A percentile compares a stretch with the other conserved stretches of the same genome.
These are phyloP conservation scores for Letharia columbiana DNA, from an alignment of 495 filamentous ascomycete species.

Conservation along the genomic window DNA sequence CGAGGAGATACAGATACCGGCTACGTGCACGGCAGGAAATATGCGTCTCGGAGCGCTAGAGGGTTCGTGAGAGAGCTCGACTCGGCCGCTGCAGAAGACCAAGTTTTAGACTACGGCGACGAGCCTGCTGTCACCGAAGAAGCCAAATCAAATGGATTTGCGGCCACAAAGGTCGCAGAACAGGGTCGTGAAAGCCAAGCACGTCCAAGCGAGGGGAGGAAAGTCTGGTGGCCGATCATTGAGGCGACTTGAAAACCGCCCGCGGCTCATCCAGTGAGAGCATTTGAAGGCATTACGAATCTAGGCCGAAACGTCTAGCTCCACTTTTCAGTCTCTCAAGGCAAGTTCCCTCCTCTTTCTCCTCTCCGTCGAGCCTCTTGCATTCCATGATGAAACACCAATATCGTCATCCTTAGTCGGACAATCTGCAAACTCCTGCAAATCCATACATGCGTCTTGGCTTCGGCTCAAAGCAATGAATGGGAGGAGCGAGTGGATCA, in stretches of 20 bases:
- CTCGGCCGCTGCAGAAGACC: constrained; percentile 4
- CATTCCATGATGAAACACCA: constrained; percentile 28
- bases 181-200: not conserved
- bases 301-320: not conserved
- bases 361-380: not conserved
- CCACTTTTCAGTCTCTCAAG: not conserved
- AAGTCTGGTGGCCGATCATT: constrained; percentile 24
- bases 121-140: constrained; percentile 5
- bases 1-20: not conserved
- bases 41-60: constrained; percentile 14
- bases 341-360: not conserved
- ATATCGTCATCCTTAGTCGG: constrained; percentile 35
- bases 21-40: not conserved
- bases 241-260: constrained; percentile 1
- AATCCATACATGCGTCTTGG: constrained; percentile 14
- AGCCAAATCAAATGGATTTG: not conserved
- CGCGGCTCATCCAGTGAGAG: not conserved
- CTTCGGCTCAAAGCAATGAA: constrained; percentile 15
- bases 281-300: not conserved
- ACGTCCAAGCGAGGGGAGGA: constrained; percentile 10
- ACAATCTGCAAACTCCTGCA: constrained; percentile 17
- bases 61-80: constrained; percentile 23
- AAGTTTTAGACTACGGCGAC: constrained; percentile 23
- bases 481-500: constrained; percentile 17
- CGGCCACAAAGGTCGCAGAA: not conserved